phyloP scores from a whole-genome alignment of 192 early-diverging fungal genomes.

The Dissophora globulifera region DNA sequence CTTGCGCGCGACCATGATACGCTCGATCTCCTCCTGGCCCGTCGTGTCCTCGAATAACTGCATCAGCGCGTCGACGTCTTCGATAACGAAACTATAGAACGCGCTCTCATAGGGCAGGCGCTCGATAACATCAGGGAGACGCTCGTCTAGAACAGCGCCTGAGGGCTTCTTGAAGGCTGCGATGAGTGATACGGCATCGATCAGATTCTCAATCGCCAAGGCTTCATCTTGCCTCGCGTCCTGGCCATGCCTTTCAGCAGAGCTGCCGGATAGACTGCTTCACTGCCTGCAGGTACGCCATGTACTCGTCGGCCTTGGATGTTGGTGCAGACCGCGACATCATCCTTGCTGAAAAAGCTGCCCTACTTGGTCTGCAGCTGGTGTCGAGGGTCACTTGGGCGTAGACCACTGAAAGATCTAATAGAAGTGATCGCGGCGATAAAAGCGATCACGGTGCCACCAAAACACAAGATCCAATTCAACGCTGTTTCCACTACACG shows the following conservation, averaged over 20 bases:
- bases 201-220: constrained; percentile 4
- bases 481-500: too few relatives aligned
- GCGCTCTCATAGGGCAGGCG: constrained; percentile 8
- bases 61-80: constrained; percentile 1
- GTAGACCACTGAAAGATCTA: too few relatives aligned
- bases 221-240: constrained; percentile 4
- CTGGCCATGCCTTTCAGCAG: constrained; percentile 5
- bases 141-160: constrained; percentile 4
- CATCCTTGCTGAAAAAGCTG: too few relatives aligned
- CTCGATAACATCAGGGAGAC: constrained; percentile 12
- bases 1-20: constrained; percentile 15
- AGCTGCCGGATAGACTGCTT: constrained; percentile 11
- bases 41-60: constrained; percentile 7
- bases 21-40: constrained; percentile 11
- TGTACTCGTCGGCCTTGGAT: constrained; percentile 13
- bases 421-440: too few relatives aligned
- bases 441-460: too few relatives aligned
- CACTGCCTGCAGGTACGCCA: constrained; percentile 10
- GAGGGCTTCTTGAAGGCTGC: constrained; percentile 18
- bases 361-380: too few relatives aligned
- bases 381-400: too few relatives aligned
- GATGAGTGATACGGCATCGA: constrained; percentile 5
- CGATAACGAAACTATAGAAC: constrained; percentile 11
- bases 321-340: constrained; percentile 6
- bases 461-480: too few relatives aligned